phyloP scores from a whole-genome alignment of 2,329 filamentous ascomycete genomes.

The Mycosphaerella sp. region DNA sequence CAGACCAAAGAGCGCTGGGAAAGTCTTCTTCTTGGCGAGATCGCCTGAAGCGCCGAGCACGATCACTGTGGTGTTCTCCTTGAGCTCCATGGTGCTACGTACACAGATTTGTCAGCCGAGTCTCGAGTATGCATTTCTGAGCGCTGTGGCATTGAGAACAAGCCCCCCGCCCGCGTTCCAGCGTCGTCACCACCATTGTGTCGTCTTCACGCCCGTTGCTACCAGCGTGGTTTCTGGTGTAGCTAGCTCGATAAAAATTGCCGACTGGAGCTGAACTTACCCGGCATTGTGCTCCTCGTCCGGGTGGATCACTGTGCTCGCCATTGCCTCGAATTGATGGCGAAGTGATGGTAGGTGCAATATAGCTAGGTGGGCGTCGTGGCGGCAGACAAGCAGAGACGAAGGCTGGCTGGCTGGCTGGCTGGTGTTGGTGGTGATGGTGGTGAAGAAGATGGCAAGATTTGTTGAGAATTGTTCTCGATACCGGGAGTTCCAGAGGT shows the following conservation, averaged over 20 bases:
- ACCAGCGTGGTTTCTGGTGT: neutral
- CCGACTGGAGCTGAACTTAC: conserved; percentile 32
- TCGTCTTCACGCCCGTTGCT: neutral
- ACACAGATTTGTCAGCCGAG: conserved; percentile 16
- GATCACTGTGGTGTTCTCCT: conserved; percentile 95
- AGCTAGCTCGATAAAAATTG: conserved; percentile 9
- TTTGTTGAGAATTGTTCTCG: conserved; percentile 1
- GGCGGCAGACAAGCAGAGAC: neutral
- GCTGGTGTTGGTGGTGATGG: no score
- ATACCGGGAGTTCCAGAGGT: no score
- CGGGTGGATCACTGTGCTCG: conserved; percentile 44
- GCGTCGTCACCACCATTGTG: neutral
- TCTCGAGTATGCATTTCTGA: neutral
- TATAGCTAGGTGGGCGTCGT: neutral
- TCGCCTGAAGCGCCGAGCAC: conserved; percentile 96
- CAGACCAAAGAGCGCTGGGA: conserved; percentile 93
- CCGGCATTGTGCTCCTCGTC: conserved; percentile 43
- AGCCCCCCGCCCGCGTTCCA: neutral
- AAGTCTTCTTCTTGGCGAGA: conserved; percentile 99
- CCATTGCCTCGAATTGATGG: conserved; percentile 32
- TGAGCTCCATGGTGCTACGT: conserved; percentile 79
- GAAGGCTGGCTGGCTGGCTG: no score
- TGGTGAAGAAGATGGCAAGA: neutral
- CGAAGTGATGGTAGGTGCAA: neutral
- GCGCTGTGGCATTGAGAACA: neutral